These are phyloP conservation scores for Nakaseomyces nivariensis DNA, from an alignment of 1,139 yeast species.

Conservation along the genomic window DNA sequence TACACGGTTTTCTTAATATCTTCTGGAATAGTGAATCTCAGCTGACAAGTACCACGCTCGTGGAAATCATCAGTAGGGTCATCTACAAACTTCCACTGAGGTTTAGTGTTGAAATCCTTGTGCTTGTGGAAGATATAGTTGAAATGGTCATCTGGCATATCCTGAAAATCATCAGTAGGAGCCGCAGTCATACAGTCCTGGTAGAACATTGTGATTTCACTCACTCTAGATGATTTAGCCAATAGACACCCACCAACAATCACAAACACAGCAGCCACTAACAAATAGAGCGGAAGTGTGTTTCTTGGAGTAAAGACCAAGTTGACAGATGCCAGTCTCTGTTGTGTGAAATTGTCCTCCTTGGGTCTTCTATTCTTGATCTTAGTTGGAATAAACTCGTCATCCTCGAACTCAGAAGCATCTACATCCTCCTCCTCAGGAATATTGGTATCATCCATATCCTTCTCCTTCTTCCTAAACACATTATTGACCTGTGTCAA, in stretches of 20 bases:
- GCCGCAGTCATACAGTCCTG: slow-evolving; percentile 63
- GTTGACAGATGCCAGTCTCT: slow-evolving; percentile 44
- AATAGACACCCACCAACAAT: slow-evolving; percentile 90
- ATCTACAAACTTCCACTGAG: slow-evolving; percentile 58
- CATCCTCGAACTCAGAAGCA: slow-evolving; percentile 30
- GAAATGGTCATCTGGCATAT: slow-evolving; percentile 53
- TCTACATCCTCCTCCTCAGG: slow-evolving; percentile 27
- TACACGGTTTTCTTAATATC: slow-evolving; percentile 68
- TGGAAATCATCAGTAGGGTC: slow-evolving; percentile 37
- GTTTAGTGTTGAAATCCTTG: slow-evolving; percentile 29
- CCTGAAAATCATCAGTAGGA: slow-evolving; percentile 39
- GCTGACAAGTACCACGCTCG: slow-evolving; percentile 55
- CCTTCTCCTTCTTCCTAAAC: slow-evolving; percentile 23
- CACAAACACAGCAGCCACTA: slow-evolving; percentile 72
- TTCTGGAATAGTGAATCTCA: slow-evolving; percentile 72
- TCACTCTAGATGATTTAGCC: slow-evolving; percentile 65
- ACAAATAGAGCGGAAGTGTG: slow-evolving; percentile 69
- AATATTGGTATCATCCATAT: slow-evolving; percentile 7
- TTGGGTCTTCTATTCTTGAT: slow-evolving; percentile 51
- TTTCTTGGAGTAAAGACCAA: slow-evolving; percentile 90
- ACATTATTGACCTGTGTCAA: slow-evolving; percentile 17
- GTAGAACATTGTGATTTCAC: slow-evolving; percentile 76
- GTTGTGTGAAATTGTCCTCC: slow-evolving; percentile 61
- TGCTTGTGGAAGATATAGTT: slow-evolving; percentile 42
- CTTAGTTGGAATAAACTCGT: slow-evolving; percentile 26